phyloP scores from a whole-genome alignment of 2,329 filamentous ascomycete species.

The Teratosphaeria pseudoeucalypti region DNA sequence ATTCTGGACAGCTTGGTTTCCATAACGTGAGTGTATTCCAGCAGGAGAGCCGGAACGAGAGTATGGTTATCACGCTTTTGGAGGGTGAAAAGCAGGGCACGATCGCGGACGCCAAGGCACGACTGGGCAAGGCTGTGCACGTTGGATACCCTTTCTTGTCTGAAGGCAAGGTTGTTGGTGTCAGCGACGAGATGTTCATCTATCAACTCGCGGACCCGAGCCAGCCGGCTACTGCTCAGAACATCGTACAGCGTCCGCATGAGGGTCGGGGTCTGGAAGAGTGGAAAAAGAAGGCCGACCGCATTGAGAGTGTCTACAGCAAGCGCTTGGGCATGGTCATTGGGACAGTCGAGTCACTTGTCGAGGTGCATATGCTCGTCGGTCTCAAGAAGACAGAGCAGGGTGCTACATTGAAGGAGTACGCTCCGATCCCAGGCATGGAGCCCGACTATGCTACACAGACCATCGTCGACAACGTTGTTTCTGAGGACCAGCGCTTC shows the following conservation, averaged over 20 bases:
- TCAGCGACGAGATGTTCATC: conserved; percentile 88
- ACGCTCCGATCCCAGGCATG: conserved; percentile 71
- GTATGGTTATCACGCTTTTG: conserved; percentile 79
- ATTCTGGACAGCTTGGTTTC: conserved; percentile 70
- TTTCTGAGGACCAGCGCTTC: conserved; percentile 87
- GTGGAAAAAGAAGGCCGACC: conserved; percentile 73
- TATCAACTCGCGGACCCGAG: conserved; percentile 58
- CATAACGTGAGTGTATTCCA: conserved; percentile 93
- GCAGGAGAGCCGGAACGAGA: conserved; percentile 90
- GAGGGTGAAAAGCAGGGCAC: conserved; percentile 63
- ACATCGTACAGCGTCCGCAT: conserved; percentile 61
- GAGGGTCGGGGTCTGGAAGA: conserved; percentile 65
- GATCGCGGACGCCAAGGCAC: conserved; percentile 61
- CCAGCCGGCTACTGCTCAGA: conserved; percentile 25
- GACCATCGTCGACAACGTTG: conserved; percentile 76
- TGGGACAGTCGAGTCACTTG: conserved; percentile 74
- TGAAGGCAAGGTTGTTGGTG: conserved; percentile 78
- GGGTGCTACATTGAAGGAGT: conserved; percentile 86
- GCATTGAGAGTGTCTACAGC: conserved; percentile 78
- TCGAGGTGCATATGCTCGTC: conserved; percentile 89
- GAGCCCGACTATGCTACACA: conserved; percentile 89
- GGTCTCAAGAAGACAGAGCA: conserved; percentile 84
- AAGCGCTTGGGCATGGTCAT: conserved; percentile 83
- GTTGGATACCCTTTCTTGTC: conserved; percentile 93
- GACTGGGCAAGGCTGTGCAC: conserved; percentile 75